These are phyloP conservation scores for Venturia asperata DNA, from an alignment of 2,329 filamentous ascomycete species.

Conservation along the genomic window DNA sequence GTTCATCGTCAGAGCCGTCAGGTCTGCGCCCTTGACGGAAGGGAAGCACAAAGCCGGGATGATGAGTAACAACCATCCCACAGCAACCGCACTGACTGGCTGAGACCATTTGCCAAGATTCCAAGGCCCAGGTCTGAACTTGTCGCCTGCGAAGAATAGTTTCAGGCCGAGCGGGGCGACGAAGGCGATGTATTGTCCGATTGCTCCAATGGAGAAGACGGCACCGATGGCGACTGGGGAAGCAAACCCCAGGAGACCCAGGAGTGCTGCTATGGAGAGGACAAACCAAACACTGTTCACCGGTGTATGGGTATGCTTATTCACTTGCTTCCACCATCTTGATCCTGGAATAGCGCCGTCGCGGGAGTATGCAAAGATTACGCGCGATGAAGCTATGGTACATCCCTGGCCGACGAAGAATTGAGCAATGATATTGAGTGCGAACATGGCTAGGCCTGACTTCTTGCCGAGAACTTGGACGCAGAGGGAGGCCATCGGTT, in stretches of 20 bases:
- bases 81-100: conserved; percentile 21
- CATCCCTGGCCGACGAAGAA: conserved; percentile 53
- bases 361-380: conserved; percentile 50
- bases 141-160: conserved; percentile 52
- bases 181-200: conserved; percentile 50
- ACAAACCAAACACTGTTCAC: conserved; percentile 48
- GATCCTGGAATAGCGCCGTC: conserved; percentile 45
- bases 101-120: conserved; percentile 20
- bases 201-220: conserved; percentile 50
- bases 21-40: conserved; percentile 46
- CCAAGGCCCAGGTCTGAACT: conserved; percentile 26
- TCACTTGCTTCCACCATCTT: conserved; percentile 44
- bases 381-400: conserved; percentile 44
- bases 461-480: conserved; percentile 50
- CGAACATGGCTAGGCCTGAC: conserved; percentile 48
- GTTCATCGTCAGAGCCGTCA: conserved; percentile 55
- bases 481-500: conserved; percentile 52
- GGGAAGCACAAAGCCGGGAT: conserved; percentile 62
- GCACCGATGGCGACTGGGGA: conserved; percentile 41
- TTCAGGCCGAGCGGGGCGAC: conserved; percentile 58
- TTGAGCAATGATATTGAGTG: conserved; percentile 49
- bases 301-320: conserved; percentile 44
- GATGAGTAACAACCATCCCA: conserved; percentile 56
- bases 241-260: conserved; percentile 22
- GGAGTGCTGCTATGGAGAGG: conserved; percentile 36